Evolutionary conservation across 352 stramenopile species (phyloP), one percentile per base, ranked within the genome.

Genomic region (Globisporangium camurandrum): DNA sequence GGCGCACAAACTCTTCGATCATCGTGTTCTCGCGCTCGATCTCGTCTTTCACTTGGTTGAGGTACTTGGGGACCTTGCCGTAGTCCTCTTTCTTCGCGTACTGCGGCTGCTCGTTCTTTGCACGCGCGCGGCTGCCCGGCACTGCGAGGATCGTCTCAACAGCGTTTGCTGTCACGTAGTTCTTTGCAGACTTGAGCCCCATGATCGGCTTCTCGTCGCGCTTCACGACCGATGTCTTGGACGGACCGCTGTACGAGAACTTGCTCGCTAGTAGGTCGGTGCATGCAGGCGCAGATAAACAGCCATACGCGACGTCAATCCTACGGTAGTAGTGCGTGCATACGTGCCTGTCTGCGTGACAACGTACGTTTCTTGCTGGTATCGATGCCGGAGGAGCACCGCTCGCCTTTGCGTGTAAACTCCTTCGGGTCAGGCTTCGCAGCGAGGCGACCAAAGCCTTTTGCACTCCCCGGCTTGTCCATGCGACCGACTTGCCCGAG

Each of bases 151-250:
- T 98, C 1, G 72, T 79, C 63, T 97, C 88, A 3, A 97, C 82
- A 9, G 93, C 91, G 73, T 98, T 98, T 4, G 86, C 79, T 17
- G 84, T 94, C 30, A 98, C 67, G 51, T 91, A 98, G 52, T 98
- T 97, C 65, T 97, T 97, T 46, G 74, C 75, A 1, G 86, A 95
- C 41, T 91, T 94, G 40, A 97, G 66, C 0, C 90, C 93, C 71
- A 96, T 88, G 41, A 97, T 87, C 1, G 93, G 89, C 50, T 88
- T 93, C 28, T 98, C 91, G 33, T 93, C 69, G 12, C 70, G 67
- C 38, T 72, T 84, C 27, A 96, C 90, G 14, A 97, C 68, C 0
- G 68, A 24, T 4, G 86, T 64, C 46, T 90, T 93, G 19, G 78
- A 67, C 4, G 66, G 36, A 10, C 78, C 76, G 1, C 62, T 46